These are phyloP conservation scores for Phytophthora colocasiae DNA, from an alignment of 352 stramenopile genomes.

Conservation along the genomic window DNA sequence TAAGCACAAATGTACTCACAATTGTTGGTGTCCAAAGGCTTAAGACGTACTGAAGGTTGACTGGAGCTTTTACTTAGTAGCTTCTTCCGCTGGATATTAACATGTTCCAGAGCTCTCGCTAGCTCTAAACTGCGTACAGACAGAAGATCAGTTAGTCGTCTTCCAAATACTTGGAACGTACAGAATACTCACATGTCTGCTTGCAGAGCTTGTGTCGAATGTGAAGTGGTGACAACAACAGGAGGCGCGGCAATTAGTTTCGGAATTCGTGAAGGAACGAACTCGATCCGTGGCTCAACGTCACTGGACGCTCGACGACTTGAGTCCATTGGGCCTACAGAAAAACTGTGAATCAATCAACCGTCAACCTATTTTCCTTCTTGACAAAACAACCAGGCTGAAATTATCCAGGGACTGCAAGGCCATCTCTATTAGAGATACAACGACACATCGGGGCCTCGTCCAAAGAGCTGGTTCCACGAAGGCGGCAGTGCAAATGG, in stretches of 20 bases:
- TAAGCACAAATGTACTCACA: slow-evolving; percentile 6
- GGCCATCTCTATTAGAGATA: slow-evolving; percentile 54
- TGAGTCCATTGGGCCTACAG: background rate
- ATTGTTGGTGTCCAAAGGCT: slow-evolving; percentile 12
- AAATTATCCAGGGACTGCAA: slow-evolving; percentile 9
- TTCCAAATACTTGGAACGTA: background rate
- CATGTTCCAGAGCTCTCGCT: slow-evolving; percentile 43
- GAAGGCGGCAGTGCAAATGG: slow-evolving; percentile 62
- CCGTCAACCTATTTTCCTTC: slow-evolving; percentile 27
- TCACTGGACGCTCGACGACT: slow-evolving; percentile 8
- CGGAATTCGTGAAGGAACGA: slow-evolving; percentile 37
- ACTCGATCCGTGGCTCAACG: slow-evolving; percentile 27
- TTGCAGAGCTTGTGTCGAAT: slow-evolving; percentile 17
- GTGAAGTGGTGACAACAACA: slow-evolving; percentile 8
- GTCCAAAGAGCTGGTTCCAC: slow-evolving; percentile 74
- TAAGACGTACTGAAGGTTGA: slow-evolving; percentile 26
- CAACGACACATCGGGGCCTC: slow-evolving; percentile 57
- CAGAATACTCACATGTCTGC: slow-evolving; percentile 22
- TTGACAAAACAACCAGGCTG: slow-evolving; percentile 1
- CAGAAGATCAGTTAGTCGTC: background rate
- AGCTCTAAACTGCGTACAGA: slow-evolving; percentile 38
- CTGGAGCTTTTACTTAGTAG: slow-evolving; percentile 39
- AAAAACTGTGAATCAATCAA: background rate
- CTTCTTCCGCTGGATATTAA: slow-evolving; percentile 43
- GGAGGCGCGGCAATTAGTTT: slow-evolving; percentile 13